Conservation (phyloP, 164 flowering plant genomes). For the Nymphaea colorata region DNA sequence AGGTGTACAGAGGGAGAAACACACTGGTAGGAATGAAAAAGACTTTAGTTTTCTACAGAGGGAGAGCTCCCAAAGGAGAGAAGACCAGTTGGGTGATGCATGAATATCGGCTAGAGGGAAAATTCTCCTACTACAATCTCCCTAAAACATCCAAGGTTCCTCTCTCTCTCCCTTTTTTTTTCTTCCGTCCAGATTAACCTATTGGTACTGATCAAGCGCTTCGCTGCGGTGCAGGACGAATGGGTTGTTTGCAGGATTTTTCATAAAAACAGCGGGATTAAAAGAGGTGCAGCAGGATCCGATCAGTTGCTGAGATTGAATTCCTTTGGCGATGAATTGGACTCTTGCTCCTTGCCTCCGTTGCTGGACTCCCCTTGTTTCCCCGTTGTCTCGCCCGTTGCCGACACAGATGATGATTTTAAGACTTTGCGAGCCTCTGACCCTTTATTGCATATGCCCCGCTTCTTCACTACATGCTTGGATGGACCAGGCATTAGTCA, state of each 20-base stretch:
- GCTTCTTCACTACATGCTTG: conserved; percentile 5
- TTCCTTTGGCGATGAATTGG: conserved; percentile 28
- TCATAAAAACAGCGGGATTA: conserved; percentile 39
- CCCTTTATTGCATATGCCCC: conserved; percentile 8
- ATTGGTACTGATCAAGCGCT: not conserved
- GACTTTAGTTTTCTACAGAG: conserved; percentile 53
- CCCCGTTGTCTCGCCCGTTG: conserved; percentile 3
- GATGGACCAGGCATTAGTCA: conserved; percentile 2
- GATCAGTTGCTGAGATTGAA: conserved; percentile 17
- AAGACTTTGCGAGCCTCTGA: conserved; percentile 11
- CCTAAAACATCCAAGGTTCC: conserved; percentile 27
- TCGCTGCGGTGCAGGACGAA: conserved; percentile 32
- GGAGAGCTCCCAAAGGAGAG: conserved; percentile 59
- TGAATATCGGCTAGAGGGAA: conserved; percentile 41
- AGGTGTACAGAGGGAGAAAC: conserved; percentile 35
- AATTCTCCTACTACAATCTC: conserved; percentile 24
- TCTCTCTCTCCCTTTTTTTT: not conserved
- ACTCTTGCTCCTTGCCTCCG: conserved; percentile 36
- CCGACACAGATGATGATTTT: conserved; percentile 8
- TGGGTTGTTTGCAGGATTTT: conserved; percentile 58
- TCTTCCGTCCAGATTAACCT: not conserved
- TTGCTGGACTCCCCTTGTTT: conserved; percentile 26
- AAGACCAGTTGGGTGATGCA: conserved; percentile 63
- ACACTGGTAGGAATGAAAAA: conserved; percentile 55
- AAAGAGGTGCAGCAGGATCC: conserved; percentile 14